Conservation (phyloP, 2,329 filamentous ascomycete species). For the Pestalotiopsis sp. region DNA sequence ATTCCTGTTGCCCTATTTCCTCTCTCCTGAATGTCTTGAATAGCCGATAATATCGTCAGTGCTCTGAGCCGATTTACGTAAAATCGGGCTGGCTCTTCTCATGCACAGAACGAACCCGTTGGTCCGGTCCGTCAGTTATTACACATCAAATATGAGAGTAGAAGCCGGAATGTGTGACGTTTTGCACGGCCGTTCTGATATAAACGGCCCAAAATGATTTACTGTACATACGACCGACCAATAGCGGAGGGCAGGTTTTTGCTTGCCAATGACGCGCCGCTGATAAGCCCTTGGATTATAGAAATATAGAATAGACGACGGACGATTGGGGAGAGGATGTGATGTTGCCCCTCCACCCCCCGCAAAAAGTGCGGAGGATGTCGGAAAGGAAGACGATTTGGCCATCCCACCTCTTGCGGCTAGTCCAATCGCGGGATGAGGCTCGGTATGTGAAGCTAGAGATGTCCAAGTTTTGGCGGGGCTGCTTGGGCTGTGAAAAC, state of each 20-base stretch:
- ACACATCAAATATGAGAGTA: background rate
- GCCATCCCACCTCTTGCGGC: background rate
- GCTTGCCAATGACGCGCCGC: background rate
- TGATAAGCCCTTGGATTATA: background rate
- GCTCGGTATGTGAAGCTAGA: conserved; percentile 4
- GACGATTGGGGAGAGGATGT: background rate
- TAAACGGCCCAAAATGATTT: background rate
- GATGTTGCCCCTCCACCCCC: background rate
- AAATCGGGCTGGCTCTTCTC: background rate
- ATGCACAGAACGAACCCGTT: background rate
- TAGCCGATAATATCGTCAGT: no score
- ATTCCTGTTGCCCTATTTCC: background rate
- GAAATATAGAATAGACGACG: background rate
- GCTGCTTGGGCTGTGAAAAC: background rate
- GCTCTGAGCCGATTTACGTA: conserved; percentile 4
- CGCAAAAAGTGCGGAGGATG: conserved; percentile 6
- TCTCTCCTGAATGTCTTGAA: no score
- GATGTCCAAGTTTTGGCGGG: background rate
- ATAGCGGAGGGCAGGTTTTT: background rate
- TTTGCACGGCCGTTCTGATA: no score
- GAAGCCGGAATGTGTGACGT: no score
- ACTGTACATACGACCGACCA: background rate
- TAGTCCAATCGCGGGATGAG: conserved; percentile 11
- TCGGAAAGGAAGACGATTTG: conserved; percentile 11
- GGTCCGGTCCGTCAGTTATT: background rate